Conservation (phyloP, 345 rosid species). For the Eucalyptus decipiens region DNA sequence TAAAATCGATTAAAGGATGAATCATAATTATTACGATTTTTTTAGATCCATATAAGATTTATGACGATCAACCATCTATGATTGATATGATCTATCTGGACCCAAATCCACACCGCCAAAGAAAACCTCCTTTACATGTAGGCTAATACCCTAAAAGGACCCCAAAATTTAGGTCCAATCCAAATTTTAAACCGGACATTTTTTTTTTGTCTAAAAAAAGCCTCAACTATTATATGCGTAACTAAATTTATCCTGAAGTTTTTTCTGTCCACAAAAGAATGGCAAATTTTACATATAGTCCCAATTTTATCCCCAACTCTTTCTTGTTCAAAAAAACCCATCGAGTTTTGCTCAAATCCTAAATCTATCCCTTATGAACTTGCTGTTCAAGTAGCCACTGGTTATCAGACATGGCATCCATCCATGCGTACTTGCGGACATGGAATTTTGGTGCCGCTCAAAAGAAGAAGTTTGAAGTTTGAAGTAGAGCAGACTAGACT, state of each 20-base stretch:
- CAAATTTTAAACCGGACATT: fast-evolving
- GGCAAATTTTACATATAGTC: neutral
- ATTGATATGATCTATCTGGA: neutral
- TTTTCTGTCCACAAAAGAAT: neutral
- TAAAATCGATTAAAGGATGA: neutral
- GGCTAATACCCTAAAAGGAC: neutral
- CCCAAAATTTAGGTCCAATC: neutral
- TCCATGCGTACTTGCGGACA: neutral
- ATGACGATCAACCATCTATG: neutral
- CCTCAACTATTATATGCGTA: neutral
- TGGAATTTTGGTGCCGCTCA: neutral
- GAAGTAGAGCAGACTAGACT: too few species aligned
- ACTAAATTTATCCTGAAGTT: neutral
- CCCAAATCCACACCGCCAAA: fast-evolving
- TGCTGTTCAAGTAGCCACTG: fast-evolving
- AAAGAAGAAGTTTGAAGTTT: too few species aligned
- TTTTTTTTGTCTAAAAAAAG: neutral
- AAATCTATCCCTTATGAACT: neutral
- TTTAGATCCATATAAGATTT: neutral
- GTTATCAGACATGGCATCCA: fast-evolving
- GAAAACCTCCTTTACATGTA: neutral
- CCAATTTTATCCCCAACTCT: fast-evolving
- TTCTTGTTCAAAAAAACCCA: neutral
- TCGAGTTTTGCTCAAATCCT: fast-evolving
- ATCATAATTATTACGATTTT: neutral